These are phyloP conservation scores for Albugo laibachii DNA, from an alignment of 352 stramenopile genomes.

Conservation along the genomic window DNA sequence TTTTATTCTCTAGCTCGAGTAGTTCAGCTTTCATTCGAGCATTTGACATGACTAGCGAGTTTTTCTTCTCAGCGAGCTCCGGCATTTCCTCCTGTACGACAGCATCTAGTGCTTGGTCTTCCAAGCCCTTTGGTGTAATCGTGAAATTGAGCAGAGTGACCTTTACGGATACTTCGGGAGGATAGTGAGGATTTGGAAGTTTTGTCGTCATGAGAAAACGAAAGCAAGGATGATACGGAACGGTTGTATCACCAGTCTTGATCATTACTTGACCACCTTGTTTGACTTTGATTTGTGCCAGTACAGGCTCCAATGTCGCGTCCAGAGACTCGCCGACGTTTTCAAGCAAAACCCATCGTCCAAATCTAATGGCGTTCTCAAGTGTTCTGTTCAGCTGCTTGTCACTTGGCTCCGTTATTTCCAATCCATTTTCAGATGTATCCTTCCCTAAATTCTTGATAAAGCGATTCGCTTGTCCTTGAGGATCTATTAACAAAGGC, in stretches of 20 bases:
- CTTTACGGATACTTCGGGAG: slow-evolving; percentile 84
- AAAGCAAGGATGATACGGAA: slow-evolving; percentile 82
- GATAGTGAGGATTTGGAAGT: slow-evolving; percentile 84
- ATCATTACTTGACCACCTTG: slow-evolving; percentile 86
- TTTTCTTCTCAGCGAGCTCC: slow-evolving; percentile 87
- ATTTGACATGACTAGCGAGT: slow-evolving; percentile 81
- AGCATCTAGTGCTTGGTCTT: slow-evolving; percentile 82
- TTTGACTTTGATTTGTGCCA: slow-evolving; percentile 86
- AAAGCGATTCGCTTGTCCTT: slow-evolving; percentile 85
- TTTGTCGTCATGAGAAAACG: slow-evolving; percentile 90
- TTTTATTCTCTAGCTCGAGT: slow-evolving; percentile 87
- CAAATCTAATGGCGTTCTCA: slow-evolving; percentile 86
- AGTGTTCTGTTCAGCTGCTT: slow-evolving; percentile 65
- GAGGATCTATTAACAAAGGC: slow-evolving; percentile 82
- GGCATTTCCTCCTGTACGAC: slow-evolving; percentile 88
- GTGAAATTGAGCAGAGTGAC: slow-evolving; percentile 87
- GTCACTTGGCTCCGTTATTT: slow-evolving; percentile 69
- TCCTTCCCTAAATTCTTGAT: slow-evolving; percentile 85
- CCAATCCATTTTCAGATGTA: slow-evolving; percentile 63
- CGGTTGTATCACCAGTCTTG: slow-evolving; percentile 80
- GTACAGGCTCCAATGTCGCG: slow-evolving; percentile 76
- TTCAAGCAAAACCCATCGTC: slow-evolving; percentile 81
- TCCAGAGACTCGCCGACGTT: slow-evolving; percentile 79
- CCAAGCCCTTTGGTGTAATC: slow-evolving; percentile 78
- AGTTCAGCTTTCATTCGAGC: slow-evolving; percentile 84